Evolutionary conservation across 768 basidiomycete genomes (phyloP).

Genomic region (Gymnopilus dilepis): DNA sequence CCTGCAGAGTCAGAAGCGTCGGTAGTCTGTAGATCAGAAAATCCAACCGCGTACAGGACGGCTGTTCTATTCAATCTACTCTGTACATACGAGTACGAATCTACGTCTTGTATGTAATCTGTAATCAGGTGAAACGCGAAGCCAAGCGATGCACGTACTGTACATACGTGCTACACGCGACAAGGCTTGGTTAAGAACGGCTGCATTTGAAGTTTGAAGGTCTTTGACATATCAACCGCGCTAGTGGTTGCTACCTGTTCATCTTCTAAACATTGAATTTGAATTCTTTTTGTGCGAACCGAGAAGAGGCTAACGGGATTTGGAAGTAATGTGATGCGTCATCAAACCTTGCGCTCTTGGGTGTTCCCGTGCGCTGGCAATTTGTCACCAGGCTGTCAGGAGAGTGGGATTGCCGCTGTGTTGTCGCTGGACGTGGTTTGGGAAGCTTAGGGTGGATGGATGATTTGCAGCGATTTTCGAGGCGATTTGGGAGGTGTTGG

Average conservation of each 20-base stretch:
- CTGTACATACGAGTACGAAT: too few species aligned
- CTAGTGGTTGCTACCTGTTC: conserved; percentile 8
- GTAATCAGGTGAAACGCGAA: not conserved
- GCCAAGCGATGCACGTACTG: not conserved
- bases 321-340: conserved; percentile 1
- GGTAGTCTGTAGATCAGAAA: not conserved
- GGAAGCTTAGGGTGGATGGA: not conserved
- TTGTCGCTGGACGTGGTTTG: not conserved
- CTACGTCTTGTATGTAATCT: too few species aligned
- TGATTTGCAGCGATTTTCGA: not conserved
- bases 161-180: not conserved
- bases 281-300: not conserved
- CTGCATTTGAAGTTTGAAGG: not conserved
- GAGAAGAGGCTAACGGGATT: not conserved
- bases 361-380: not conserved
- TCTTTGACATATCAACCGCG: conserved; percentile 1
- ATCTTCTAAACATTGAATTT: too few species aligned
- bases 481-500: too few species aligned
- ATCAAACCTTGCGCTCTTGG: conserved; percentile 3
- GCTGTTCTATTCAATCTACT: too few species aligned
- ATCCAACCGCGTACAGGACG: not conserved
- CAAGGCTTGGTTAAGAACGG: not conserved
- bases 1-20: not conserved
- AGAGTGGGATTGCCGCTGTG: not conserved
- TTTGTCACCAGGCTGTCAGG: not conserved